Conservation (phyloP, 331 rosid species). For the Malus hybrid region DNA sequence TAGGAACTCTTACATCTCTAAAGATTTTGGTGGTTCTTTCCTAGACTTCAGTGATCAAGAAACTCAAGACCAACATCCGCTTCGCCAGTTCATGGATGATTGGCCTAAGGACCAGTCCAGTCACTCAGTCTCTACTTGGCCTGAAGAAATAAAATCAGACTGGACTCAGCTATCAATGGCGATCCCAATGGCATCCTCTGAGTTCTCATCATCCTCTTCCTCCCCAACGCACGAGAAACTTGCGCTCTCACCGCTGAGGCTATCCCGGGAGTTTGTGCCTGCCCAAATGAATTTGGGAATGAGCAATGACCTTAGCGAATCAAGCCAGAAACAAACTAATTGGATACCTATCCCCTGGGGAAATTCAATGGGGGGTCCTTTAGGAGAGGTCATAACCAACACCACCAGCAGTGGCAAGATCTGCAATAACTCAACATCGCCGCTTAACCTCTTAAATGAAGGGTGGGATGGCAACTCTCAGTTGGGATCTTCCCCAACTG, state of each 20-base stretch:
- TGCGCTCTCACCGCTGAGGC: constrained; percentile 29
- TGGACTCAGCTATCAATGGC: constrained; percentile 45
- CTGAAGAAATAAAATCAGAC: constrained; percentile 32
- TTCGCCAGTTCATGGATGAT: constrained; percentile 30
- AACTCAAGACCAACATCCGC: constrained; percentile 28
- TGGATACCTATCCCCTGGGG: constrained; percentile 27
- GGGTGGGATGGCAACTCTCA: constrained; percentile 34
- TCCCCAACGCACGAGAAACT: constrained; percentile 28
- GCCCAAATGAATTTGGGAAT: constrained; percentile 16
- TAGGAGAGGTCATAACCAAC: constrained; percentile 40
- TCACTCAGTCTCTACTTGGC: constrained; percentile 27
- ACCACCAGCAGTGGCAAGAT: constrained; percentile 10
- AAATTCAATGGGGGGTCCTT: constrained; percentile 38
- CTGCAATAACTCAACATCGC: constrained; percentile 9
- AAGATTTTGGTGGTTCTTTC: constrained; percentile 28
- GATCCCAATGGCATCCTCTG: constrained; percentile 23
- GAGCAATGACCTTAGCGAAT: constrained; percentile 6
- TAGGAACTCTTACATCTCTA: constrained; percentile 27
- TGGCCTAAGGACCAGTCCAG: constrained; percentile 35
- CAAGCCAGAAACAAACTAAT: constrained; percentile 6
- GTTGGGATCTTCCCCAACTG: constrained; percentile 37
- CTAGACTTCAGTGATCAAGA: constrained; percentile 29
- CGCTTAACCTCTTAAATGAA: constrained; percentile 24
- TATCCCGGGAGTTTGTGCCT: constrained; percentile 27
- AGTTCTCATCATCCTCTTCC: constrained; percentile 35